Evolutionary conservation across 78 protist species (phyloP).

Genomic region (Dictyostelium capitatum): DNA sequence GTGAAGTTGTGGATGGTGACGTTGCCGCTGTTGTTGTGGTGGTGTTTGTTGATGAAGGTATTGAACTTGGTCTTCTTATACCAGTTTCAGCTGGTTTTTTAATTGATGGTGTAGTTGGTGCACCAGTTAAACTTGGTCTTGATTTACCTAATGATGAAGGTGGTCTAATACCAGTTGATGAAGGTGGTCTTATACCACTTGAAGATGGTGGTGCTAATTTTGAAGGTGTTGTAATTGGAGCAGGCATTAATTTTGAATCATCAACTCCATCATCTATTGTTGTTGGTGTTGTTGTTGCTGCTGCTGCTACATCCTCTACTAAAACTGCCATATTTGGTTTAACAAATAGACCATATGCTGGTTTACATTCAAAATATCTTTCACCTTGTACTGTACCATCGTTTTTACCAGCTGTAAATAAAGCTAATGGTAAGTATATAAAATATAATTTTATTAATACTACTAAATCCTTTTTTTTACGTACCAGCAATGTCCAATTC

Average conservation of each 20-base stretch:
- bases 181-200: constrained; percentile 49
- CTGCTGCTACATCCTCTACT: neutral
- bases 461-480: neutral
- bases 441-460: neutral
- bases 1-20: neutral
- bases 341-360: constrained; percentile 81
- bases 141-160: constrained; percentile 57
- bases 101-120: constrained; percentile 21
- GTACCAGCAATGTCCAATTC: constrained; percentile 75
- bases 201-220: neutral
- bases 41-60: neutral
- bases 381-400: constrained; percentile 83
- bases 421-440: neutral
- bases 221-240: constrained; percentile 51
- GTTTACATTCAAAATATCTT: constrained; percentile 71
- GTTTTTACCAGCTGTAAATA: constrained; percentile 57
- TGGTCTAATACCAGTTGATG: constrained; percentile 74
- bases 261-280: constrained; percentile 26
- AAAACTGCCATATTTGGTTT: constrained; percentile 39
- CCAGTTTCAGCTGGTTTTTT: constrained; percentile 50
- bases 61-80: constrained; percentile 16
- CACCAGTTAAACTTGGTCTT: constrained; percentile 17
- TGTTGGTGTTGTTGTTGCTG: neutral
- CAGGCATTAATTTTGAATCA: constrained; percentile 34
- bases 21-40: neutral